A percentile compares a stretch with the other conserved stretches of the same genome.
phyloP scores from a whole-genome alignment of 164 flowering plant species.

The Pachysandra terminalis region DNA sequence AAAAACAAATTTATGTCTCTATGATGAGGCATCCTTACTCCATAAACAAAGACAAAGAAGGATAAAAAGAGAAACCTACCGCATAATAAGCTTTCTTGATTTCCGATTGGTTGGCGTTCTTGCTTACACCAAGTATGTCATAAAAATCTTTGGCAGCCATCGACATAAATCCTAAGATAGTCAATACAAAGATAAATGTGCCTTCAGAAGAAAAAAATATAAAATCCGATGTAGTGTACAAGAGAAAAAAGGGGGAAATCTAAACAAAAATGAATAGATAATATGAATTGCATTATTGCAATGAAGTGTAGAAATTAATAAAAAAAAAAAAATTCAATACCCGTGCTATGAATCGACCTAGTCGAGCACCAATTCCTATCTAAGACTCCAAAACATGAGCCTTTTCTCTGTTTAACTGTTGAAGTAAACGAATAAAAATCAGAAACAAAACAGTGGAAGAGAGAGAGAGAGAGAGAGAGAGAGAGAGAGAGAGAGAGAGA shows the following conservation, averaged over 20 bases:
- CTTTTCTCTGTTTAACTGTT: constrained; percentile 23
- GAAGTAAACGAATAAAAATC: constrained; percentile 1
- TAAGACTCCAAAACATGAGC: constrained; percentile 29
- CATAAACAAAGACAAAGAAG: neutral
- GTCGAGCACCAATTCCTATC: constrained; percentile 23
- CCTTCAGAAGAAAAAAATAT: neutral
- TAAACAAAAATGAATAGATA: neutral
- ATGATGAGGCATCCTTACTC: no score
- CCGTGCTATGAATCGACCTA: constrained; percentile 66
- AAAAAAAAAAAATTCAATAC: constrained; percentile 25
- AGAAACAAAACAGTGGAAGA: neutral
- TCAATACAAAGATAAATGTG: neutral
- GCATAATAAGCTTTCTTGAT: constrained; percentile 93
- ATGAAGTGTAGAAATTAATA: no score
- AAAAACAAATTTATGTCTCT: no score
- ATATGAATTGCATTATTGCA: neutral
- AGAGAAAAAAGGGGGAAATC: neutral
- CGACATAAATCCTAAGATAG: constrained; percentile 21
- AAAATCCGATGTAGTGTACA: neutral
- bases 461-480: no score
- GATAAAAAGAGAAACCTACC: constrained; percentile 37
- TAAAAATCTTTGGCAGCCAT: constrained; percentile 62
- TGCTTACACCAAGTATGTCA: constrained; percentile 89
- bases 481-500: no score
- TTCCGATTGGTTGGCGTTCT: constrained; percentile 69